phyloP scores from a whole-genome alignment of 768 basidiomycete genomes.

The Termitomyces sp. region DNA sequence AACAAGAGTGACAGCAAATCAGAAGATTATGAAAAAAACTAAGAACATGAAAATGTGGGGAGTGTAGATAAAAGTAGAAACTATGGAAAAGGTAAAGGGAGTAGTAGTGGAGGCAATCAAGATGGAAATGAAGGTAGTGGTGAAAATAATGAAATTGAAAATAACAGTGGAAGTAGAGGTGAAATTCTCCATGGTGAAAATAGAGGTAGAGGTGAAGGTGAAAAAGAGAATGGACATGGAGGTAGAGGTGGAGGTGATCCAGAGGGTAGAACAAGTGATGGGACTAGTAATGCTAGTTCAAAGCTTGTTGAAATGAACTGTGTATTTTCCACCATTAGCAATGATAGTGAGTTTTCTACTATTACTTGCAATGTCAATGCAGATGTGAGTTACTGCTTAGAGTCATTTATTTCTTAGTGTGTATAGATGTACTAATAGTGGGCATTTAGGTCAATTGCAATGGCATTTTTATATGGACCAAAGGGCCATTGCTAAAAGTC shows the following conservation, averaged over 20 bases:
- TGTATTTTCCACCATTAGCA: neutral
- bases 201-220: too few species aligned
- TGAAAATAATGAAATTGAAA: neutral
- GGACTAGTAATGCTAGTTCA: neutral
- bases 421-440: neutral
- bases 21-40: too few species aligned
- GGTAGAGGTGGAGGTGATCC: neutral
- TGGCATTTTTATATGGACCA: neutral
- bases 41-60: too few species aligned
- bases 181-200: too few species aligned
- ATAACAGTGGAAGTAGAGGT: neutral
- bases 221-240: too few species aligned
- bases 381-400: neutral
- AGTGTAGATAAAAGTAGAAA: too few species aligned
- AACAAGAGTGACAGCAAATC: neutral
- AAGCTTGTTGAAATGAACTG: neutral
- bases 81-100: neutral
- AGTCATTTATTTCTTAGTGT: neutral
- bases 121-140: neutral
- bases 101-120: neutral
- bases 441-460: neutral
- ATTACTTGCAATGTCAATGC: neutral
- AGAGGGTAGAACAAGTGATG: neutral
- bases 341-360: neutral
- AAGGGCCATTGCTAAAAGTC: neutral